Percentiles rank a stretch among this genome's conserved stretches.
Conservation (phyloP, 805 yeast genomes). For the Metschnikowia arizonensis region DNA sequence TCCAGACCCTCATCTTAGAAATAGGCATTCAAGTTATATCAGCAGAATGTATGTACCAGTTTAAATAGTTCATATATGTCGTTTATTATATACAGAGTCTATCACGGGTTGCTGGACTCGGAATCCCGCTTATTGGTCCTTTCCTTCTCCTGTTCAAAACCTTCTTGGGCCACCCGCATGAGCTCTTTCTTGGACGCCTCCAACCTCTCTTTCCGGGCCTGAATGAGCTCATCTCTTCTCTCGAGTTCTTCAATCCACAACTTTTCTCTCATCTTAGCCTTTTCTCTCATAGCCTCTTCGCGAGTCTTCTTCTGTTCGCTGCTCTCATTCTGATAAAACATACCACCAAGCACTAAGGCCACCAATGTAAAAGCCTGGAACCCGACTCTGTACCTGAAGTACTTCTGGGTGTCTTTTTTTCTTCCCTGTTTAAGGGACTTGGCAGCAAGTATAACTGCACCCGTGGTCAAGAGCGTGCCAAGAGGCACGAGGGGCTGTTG, state of each 20-base stretch:
- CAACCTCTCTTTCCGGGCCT: conserved; percentile 64
- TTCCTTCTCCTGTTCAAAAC: conserved; percentile 26
- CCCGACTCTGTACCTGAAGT: conserved; percentile 87
- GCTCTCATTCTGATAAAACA: conserved; percentile 53
- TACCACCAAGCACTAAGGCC: conserved; percentile 79
- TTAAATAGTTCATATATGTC: not conserved
- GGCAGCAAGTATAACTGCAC: conserved; percentile 78
- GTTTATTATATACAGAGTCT: not conserved
- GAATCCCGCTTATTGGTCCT: not conserved
- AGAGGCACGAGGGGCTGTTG: conserved; percentile 89
- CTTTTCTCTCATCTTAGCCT: conserved; percentile 80
- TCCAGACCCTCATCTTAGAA: not conserved
- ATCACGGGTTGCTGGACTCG: not conserved
- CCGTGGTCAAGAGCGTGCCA: conserved; percentile 73
- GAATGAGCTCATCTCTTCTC: conserved; percentile 72
- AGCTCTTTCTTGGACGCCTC: conserved; percentile 46
- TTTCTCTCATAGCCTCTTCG: conserved; percentile 65
- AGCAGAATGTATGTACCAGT: not conserved
- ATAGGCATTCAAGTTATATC: not conserved
- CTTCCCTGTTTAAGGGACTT: conserved; percentile 70
- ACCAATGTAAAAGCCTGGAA: conserved; percentile 79
- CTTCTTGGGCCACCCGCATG: conserved; percentile 32
- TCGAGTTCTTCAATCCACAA: conserved; percentile 90
- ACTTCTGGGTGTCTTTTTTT: conserved; percentile 70
- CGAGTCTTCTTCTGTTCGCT: conserved; percentile 37